Evolutionary conservation across 495 filamentous ascomycete genomes (phyloP).

Genomic region (Glonium stellatum): DNA sequence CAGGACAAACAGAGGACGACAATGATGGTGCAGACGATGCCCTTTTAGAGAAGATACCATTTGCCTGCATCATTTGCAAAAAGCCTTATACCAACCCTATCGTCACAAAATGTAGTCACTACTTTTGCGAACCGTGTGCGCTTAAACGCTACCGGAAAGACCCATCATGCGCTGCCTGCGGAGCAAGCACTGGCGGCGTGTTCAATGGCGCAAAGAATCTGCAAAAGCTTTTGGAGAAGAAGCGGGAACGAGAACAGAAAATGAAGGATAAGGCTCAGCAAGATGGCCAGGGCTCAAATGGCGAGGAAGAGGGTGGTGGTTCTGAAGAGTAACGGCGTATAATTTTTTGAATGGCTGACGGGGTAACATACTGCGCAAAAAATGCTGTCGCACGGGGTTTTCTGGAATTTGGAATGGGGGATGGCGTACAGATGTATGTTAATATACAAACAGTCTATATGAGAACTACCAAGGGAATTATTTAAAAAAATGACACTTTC

Average conservation of each 20-base stretch:
- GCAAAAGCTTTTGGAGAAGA: slow-evolving; percentile 74
- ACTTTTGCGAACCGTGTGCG: slow-evolving; percentile 89
- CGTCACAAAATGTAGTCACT: slow-evolving; percentile 86
- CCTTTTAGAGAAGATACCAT: slow-evolving; percentile 80
- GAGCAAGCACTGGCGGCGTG: slow-evolving; percentile 74
- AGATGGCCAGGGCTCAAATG: slow-evolving; percentile 38
- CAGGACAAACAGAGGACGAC: slow-evolving; percentile 41
- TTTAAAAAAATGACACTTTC: no score
- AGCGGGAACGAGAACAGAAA: slow-evolving; percentile 62
- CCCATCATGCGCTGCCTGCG: slow-evolving; percentile 79
- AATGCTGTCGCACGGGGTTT: no score
- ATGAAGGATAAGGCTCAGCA: slow-evolving; percentile 64
- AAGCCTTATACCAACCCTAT: slow-evolving; percentile 74
- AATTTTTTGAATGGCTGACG: neutral
- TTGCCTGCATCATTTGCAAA: slow-evolving; percentile 90
- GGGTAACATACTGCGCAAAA: no score
- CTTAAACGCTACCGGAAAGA: slow-evolving; percentile 74
- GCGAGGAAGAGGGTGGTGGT: neutral
- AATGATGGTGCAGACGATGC: slow-evolving; percentile 68
- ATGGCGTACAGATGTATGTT: no score
- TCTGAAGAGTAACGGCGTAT: neutral
- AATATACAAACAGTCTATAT: no score
- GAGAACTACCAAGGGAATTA: no score
- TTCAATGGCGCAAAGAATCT: slow-evolving; percentile 86
- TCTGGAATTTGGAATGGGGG: no score